Evolutionary conservation across 1,284 basidiomycete species (phyloP), one percentile per base, ranked within the genome.

Genomic region (Tetrapyrgos nigripes): DNA sequence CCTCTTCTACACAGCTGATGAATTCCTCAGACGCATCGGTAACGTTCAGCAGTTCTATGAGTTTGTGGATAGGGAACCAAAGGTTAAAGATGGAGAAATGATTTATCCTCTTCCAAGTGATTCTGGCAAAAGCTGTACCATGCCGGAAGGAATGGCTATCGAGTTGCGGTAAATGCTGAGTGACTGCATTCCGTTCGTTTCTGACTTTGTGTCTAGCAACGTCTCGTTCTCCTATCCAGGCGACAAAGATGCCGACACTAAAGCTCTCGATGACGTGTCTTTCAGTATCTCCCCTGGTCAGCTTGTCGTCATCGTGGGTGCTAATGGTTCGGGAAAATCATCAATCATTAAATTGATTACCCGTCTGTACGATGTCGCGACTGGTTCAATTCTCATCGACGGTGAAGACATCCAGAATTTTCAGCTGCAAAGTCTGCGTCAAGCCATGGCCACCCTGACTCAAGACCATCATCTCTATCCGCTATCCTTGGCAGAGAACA

Each of bases 151-250:
- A 0, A 74, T 79, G 71, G 60, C 64, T 0, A 69, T 80, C 24
- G 72, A 79, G 54, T 57, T 80, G 2, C 62, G 62, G 78, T 79
- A 61, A 17, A 59, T 59, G 17, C 19, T 49, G 14, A 24, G 5
- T n/a, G 6, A 26, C 54, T 4, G 45, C n/a, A n/a, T 35, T 56
- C 19, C 29, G 9, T 28, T 26, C 19, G 1, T 3, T 5, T 19
- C 28, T 40, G 65, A 61, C 48, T 47, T 21, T 24, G 21, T n/a
- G 14, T 44, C 2, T 40, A 81, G 80, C 11, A 66, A 83, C 33
- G 75, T 85, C 2, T 71, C 70, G 0, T 85, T 85, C 57, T 63
- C 70, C 1, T 86, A 85, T 61, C 80, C 81, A 0, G 76, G 76
- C 9, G 70, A 68, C 50, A 74, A 79, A 52, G 73, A 73, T 10